Evolutionary conservation across 768 basidiomycete genomes (phyloP), one percentile per base, ranked within the genome.

Genomic region (Leccinum ochraceum): DNA sequence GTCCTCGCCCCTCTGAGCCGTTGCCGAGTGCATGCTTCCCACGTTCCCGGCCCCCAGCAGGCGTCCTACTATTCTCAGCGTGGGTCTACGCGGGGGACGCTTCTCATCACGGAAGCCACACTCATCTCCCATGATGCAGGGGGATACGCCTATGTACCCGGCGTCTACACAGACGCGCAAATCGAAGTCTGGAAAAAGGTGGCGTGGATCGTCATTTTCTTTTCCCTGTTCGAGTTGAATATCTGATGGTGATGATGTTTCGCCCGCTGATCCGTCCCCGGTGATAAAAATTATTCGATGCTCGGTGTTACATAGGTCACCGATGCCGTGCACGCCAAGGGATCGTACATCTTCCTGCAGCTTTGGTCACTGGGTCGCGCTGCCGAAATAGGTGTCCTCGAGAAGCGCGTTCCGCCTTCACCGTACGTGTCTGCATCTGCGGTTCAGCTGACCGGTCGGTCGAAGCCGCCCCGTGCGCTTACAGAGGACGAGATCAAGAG

Each of bases 111-210:
- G 20, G 53, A 54, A 24, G 34, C 13, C 30, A 37, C 34, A 4
- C 8, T 54, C 22, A 54, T 54, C 11, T 54, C 53, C 20, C 53
- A 37, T 37, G 53, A 54, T 37, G 53, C 53, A 14, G 53, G 53
- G 22, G 53, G 50, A 7, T 9, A 37, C 11, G 14, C 1, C 2
- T 20, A 13, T 34, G 30, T 53, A 1, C 53, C 34, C 8, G 53
- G 34, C 32, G 24, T 54, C 6, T 22, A 54, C 53, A 54, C 53
- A 9, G 53, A 54, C 14, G 53, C 17, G 17, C 53, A 37, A 14
- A 53, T 53, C 28, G 6, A 34, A 10, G 53, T 14, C 20, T 54
- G 53, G 53, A 54, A 54, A 54, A 37, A 54, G 34, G 53, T 36
- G 14, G 17, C 9, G 26, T 28, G 3, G 51, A 32, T 30, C 30